phyloP scores from a whole-genome alignment of 805 yeast species.

The Clavispora carvajalis region DNA sequence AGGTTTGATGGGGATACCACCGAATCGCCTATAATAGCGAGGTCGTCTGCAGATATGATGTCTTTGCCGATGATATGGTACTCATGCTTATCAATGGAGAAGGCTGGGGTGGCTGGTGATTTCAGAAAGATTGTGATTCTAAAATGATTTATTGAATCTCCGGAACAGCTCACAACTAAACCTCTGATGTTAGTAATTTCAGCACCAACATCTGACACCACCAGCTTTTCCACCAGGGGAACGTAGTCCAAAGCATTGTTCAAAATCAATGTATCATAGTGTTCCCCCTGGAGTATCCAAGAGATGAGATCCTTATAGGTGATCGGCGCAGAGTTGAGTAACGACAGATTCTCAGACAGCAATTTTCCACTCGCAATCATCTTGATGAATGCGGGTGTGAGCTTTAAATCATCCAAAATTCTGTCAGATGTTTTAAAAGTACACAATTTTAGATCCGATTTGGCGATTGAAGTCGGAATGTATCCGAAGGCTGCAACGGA shows the following conservation, averaged over 20 bases:
- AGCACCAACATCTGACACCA: constrained; percentile 14
- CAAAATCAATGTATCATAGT: constrained; percentile 25
- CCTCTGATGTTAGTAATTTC: constrained; percentile 27
- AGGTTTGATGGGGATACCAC: constrained; percentile 7
- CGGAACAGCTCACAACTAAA: constrained; percentile 18
- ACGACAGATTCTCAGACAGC: constrained; percentile 3
- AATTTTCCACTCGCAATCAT: not conserved
- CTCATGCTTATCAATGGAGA: constrained; percentile 27
- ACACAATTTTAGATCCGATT: constrained; percentile 9
- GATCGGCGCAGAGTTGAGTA: constrained; percentile 29
- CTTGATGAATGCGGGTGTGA: constrained; percentile 14
- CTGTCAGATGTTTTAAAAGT: constrained; percentile 64
- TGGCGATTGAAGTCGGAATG: constrained; percentile 11
- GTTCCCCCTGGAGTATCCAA: constrained; percentile 6
- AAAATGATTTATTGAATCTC: constrained; percentile 21
- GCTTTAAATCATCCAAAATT: constrained; percentile 54
- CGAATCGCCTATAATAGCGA: constrained; percentile 14
- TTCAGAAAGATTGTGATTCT: constrained; percentile 23
- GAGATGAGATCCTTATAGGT: constrained; percentile 28
- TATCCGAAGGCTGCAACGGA: not conserved
- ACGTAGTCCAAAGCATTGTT: constrained; percentile 30
- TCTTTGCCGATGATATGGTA: constrained; percentile 27
- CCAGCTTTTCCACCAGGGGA: constrained; percentile 24
- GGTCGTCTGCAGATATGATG: constrained; percentile 25
- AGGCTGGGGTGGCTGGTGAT: constrained; percentile 14